Percentiles rank a stretch among this genome's conserved stretches.
These are phyloP conservation scores for Trametes villosa DNA, from an alignment of 768 basidiomycete species.

Conservation along the genomic window DNA sequence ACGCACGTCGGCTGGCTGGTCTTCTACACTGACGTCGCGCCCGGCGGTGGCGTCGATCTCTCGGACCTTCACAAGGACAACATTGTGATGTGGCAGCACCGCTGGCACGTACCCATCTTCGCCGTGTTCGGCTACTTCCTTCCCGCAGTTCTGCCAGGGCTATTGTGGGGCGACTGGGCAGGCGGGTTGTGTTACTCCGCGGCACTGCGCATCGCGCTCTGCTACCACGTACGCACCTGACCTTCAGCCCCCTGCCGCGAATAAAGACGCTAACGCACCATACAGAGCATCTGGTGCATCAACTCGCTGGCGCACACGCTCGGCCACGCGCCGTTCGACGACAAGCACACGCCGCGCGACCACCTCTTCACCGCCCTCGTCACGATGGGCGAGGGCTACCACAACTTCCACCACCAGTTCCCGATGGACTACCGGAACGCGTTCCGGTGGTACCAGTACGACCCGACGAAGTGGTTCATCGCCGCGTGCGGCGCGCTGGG, in stretches of 20 bases:
- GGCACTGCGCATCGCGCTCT: constrained; percentile 75
- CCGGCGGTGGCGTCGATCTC: constrained; percentile 81
- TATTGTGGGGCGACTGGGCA: constrained; percentile 82
- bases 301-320: constrained; percentile 97
- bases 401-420: constrained; percentile 98
- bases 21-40: constrained; percentile 84
- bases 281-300: constrained; percentile 92
- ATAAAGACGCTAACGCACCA: neutral
- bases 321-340: constrained; percentile 89
- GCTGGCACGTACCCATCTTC: constrained; percentile 72
- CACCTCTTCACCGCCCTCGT: constrained; percentile 87
- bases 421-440: constrained; percentile 97
- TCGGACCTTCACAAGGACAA: constrained; percentile 81
- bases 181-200: constrained; percentile 89
- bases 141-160: constrained; percentile 77
- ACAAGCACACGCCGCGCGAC: constrained; percentile 92
- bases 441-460: constrained; percentile 92
- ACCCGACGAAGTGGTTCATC: constrained; percentile 94
- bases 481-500: constrained; percentile 60
- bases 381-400: constrained; percentile 95
- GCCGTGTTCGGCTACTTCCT: constrained; percentile 70
- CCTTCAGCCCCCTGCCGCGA: neutral
- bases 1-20: constrained; percentile 95
- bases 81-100: constrained; percentile 86
- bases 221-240: constrained; percentile 68